Conservation (phyloP, 2,329 filamentous ascomycete genomes). For the Sarocladium brachiariae region DNA sequence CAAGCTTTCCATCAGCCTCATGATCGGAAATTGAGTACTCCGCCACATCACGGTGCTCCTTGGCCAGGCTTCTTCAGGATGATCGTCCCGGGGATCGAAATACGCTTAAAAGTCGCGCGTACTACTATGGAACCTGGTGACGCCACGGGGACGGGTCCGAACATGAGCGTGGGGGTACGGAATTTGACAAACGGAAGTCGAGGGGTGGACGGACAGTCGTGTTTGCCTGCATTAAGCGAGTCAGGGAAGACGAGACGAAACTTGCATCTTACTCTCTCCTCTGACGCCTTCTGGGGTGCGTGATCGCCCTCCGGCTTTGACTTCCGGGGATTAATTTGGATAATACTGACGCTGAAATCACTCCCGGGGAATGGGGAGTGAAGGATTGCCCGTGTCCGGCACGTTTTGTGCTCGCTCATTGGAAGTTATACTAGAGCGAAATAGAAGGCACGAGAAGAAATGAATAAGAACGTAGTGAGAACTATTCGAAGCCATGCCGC, state of each 20-base stretch:
- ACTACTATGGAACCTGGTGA: not conserved
- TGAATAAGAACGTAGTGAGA: too few relatives aligned
- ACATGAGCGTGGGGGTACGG: not conserved
- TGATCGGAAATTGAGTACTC: not conserved
- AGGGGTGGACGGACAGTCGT: not conserved
- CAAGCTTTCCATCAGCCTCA: not conserved
- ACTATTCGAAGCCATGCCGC: too few relatives aligned
- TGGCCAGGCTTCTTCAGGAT: not conserved
- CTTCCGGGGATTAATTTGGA: conserved; percentile 8
- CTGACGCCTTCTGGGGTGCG: not conserved
- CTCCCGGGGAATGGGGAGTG: not conserved
- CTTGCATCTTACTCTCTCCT: not conserved
- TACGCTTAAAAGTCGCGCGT: not conserved
- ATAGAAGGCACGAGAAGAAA: too few relatives aligned
- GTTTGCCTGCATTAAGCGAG: not conserved
- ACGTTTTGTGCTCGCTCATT: too few relatives aligned
- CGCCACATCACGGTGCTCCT: not conserved
- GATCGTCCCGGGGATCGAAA: not conserved
- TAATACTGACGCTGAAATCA: not conserved
- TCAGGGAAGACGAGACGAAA: not conserved
- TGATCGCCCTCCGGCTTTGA: not conserved
- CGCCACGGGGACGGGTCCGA: not conserved
- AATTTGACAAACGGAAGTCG: not conserved
- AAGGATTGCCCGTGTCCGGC: too few relatives aligned
- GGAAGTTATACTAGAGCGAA: too few relatives aligned